Evolutionary conservation across 2,329 filamentous ascomycete genomes (phyloP), one percentile per base, ranked within the genome.

Genomic region (Hysterium pulicare): DNA sequence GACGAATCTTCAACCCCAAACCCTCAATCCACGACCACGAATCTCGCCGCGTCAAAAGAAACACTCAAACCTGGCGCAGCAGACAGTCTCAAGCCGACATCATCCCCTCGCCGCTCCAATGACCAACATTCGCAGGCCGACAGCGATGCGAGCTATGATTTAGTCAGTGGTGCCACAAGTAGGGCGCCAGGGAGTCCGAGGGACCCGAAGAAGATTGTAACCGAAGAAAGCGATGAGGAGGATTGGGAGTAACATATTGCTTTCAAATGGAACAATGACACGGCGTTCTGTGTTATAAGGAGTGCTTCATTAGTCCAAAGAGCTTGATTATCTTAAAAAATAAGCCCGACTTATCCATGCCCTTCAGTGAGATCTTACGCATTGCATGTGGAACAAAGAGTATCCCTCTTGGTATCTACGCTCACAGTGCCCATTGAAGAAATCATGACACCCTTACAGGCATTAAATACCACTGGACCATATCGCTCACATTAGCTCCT

Each of bases 121-220:
- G 70, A 74, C 34, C 65, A 66, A 64, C 90, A 91, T 64, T 94
- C 87, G 20, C 87, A 93, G 54, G 83, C 90, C 6, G 93, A 93
- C 58, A 96, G 91, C 63, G 93, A 98, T 57, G 88, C 88, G 15
- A 95, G 90, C 71, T 98, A 98, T 66, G 93, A 98, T 64, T 78
- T 98, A 24, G 89, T 98, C 3, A 74, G 71, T 34, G 86, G 86
- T 6, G 83, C 84, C 5, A 75, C 82, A 34, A 95, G 87, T 64
- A 86, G 87, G 51, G 84, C 89, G 15, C 86, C 89, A 1, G 77
- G 79, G 4, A 83, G 78, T 46, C 81, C 81, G 2, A 77, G 77
- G 57, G 77, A 80, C 44, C 70, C 65, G 46, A 71, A 73, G 55
- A 74, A 68, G 33, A 54, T 58, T 13, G 69, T 70, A 41, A 64